Evolutionary conservation across 176 grass and related monocot genomes (phyloP), one percentile per base, ranked within the genome.

Genomic region (Paspalum vaginatum): DNA sequence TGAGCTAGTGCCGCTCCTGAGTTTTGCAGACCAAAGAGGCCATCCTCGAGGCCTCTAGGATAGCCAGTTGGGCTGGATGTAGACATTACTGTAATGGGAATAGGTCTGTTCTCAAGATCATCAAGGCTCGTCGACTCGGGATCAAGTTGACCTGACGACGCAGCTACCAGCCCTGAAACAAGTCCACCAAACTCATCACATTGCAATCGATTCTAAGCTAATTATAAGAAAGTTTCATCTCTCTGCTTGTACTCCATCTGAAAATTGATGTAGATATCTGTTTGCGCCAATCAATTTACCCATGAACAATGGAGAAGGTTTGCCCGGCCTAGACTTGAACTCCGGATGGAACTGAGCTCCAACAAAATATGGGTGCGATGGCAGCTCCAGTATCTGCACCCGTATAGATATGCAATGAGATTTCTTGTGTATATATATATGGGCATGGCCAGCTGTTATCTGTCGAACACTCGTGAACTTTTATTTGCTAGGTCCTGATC

Each of bases 341-440:
- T 43, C 51, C 11, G 72, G 72, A 52, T 59, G 53, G 54, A 75
- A 75, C 39, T 75, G 52, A 57, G 24, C 72, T 5, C 72, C 53
- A 11, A 58, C 39, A 13, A 58, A 75, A 44, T 43, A 75, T 16
- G 38, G 53, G 54, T 75, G 72, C 6, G 38, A 22, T 9, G 72
- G 53, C 40, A 75, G 39, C 32, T 75, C 53, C 7, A 75, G 3
- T 41, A 75, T 54, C 64, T 43, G 37, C 65, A 59, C 20, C 52
- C 52, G 20, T 54, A 16, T 18, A 15, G 9, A 54, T 54, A 54
- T 54, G 52, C 52, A 54, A 54, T 54, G 52, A 54, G 52, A 54
- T 54, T 54, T 54, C 52, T 54, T 54, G 52, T 20, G 17, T 32
- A 32, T 32, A 32, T 32, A 32, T 32, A 32, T 32, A 32, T 32